Conservation (phyloP, 192 early-diverging fungal genomes). For the Spinellus fusiger region DNA sequence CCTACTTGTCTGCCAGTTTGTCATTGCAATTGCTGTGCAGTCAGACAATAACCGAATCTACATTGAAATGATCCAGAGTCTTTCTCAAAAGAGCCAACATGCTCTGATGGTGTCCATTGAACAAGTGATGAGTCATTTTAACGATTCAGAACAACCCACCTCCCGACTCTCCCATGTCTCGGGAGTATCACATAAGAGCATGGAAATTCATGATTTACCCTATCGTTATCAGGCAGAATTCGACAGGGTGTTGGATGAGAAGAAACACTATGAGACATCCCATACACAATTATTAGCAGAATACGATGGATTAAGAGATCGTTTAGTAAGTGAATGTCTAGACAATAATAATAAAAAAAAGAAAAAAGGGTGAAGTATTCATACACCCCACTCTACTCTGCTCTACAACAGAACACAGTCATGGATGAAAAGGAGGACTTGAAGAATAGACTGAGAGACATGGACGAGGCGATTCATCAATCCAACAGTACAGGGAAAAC, state of each 20-base stretch:
- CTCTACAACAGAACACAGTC: conserved; percentile 74
- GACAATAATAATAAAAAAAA: too few relatives aligned
- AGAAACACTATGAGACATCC: conserved; percentile 53
- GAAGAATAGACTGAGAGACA: conserved; percentile 65
- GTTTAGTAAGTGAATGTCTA: conserved; percentile 20
- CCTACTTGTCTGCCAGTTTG: conserved; percentile 74
- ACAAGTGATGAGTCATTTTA: conserved; percentile 26
- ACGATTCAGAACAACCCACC: conserved; percentile 1
- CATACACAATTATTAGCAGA: conserved; percentile 42
- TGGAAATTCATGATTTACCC: conserved; percentile 10
- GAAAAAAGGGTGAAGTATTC: too few relatives aligned
- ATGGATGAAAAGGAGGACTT: conserved; percentile 67
- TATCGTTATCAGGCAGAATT: conserved; percentile 30
- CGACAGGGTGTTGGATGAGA: conserved; percentile 49
- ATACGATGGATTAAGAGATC: conserved; percentile 41
- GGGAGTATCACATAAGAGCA: background rate
- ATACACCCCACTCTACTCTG: background rate
- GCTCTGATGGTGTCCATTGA: conserved; percentile 91
- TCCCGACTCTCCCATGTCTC: conserved; percentile 11
- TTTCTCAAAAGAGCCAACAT: conserved; percentile 72
- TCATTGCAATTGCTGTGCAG: conserved; percentile 89
- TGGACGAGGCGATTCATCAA: conserved; percentile 67
- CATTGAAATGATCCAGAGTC: conserved; percentile 81
- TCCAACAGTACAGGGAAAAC: conserved; percentile 71
- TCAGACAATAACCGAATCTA: conserved; percentile 81